Evolutionary conservation across 306 rosid species (phyloP), one percentile per base, ranked within the genome.

Genomic region (Vigna hirtella): DNA sequence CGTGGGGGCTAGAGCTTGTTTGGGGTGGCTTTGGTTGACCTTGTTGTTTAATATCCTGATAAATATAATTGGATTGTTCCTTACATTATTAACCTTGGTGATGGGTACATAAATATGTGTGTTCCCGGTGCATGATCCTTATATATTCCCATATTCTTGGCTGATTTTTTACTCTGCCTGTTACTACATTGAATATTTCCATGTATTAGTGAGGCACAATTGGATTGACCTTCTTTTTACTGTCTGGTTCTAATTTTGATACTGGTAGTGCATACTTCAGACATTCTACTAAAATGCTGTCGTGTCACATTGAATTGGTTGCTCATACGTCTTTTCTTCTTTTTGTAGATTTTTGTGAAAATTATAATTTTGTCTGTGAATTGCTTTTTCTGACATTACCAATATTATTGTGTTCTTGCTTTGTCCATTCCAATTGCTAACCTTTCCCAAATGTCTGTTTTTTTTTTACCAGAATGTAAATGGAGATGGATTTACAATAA

Each of bases 401-500:
- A 15, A 56, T 38, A 57, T 17, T 76, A 58, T 8, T 20, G 17
- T 51, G 49, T 6, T 28, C 59, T 47, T 70, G 18, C 76, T 53
- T 40, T 53, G 56, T 82, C 59, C 73, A 48, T 77, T 65, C 62
- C 45, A 34, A 6, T 68, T 48, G 32, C 67, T 72, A 51, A 56
- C n/a, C 43, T 45, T 32, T 58, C 45, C 57, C 49, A 11, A 34
- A 61, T 66, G 17, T 47, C 40, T 67, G 42, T 42, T 42, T 72
- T 53, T 76, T n/a, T 5, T 52, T 74, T 5, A 82, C 61, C 56
- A 91, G 97, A 93, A 83, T 79, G 68, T 80, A 56, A 67, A 72
- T 82, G 97, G 87, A 81, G 97, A 89, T 83, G 97, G 91, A 73
- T 94, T 94, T 83, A 92, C 97, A 22, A 77, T 91, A 72, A 92